These are phyloP conservation scores for Kwoniella botswanensis DNA, from an alignment of 768 basidiomycete species.

Conservation along the genomic window DNA sequence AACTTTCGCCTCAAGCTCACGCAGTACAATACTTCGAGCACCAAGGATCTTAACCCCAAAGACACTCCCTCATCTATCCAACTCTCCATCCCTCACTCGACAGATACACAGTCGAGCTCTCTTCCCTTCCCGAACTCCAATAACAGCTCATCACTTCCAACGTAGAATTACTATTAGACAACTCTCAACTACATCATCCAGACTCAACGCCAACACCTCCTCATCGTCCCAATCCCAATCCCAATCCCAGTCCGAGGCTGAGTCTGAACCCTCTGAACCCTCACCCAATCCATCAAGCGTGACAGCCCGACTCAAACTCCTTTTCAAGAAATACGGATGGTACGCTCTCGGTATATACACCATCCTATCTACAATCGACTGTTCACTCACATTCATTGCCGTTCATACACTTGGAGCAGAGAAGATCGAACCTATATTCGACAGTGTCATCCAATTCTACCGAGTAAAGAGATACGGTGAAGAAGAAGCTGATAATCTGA, in stretches of 20 bases:
- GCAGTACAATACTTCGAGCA: background rate
- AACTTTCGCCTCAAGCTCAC: conserved; percentile 7
- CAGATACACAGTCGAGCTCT: background rate
- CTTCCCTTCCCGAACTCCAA: background rate
- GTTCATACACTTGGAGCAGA: conserved; percentile 90
- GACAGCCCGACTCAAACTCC: conserved; percentile 56
- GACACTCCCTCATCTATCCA: background rate
- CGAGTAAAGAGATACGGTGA: conserved; percentile 35
- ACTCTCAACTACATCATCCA: background rate
- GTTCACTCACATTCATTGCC: conserved; percentile 78
- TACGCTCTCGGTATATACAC: conserved; percentile 92
- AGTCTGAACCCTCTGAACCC: no score
- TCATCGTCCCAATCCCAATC: conserved; percentile 1
- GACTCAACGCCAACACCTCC: background rate
- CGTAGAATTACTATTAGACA: background rate
- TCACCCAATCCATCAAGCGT: conserved; percentile 14
- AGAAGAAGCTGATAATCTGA: conserved; percentile 33
- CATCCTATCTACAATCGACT: conserved; percentile 75
- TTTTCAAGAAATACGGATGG: conserved; percentile 93
- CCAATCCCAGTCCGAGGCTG: conserved; percentile 20
- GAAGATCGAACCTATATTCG: conserved; percentile 73
- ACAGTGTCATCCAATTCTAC: conserved; percentile 56
- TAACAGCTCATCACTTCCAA: background rate
- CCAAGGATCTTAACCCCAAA: background rate
- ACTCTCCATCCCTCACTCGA: background rate